Base-by-base conservation (phyloP, 257 asterid species). In the Coffea canephora region DNA sequence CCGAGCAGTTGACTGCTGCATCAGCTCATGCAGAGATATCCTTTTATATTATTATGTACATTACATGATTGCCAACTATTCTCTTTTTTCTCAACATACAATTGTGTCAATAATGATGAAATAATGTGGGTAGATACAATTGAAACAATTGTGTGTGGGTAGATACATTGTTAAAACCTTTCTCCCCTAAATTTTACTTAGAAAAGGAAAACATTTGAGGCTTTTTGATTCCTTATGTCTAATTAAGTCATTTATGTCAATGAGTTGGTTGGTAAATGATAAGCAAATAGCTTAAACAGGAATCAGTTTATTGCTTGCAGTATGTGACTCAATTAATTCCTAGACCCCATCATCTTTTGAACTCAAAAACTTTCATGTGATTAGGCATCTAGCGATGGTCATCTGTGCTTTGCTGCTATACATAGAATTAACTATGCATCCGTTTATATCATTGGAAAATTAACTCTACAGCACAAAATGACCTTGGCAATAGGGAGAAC, bases 1-100 rank as follows among this genome's bases (percentile, higher is more conserved):
- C 99, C 1, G 99, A 96, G 83, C 99, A 96, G 91, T 89, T 96
- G 84, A 96, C 99, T 59, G 99, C 99, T 41, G 99, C 99, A 78
- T 92, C 98, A 67, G 90, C 85, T 82, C 93, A 91, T 79, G 98
- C 99, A 52, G 99, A 96, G 90, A 96, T 94, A 96, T 92, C 98
- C 98, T 94, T 39, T 91, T 79, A 65, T 70, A 15, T 25, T 36
- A 15, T 25, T 36, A 34, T 79, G 71, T 74, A 54, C 81, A 75
- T 25, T 80, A 82, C 76, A 65, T 45, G 23, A 27, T 27, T 78
- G 78, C 36, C 41, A 27, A 57, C 13, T 34, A 19, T 48, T 65
- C 50, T 77, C 52, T n/a, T 71, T 41, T 25, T 21, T 73, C 25
- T 10, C 55, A 23, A 31, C 21, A 54, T 73, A 64, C 52, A 21